phyloP scores from a whole-genome alignment of 2,329 filamentous ascomycete genomes.

The Trichoderma semiorbis region DNA sequence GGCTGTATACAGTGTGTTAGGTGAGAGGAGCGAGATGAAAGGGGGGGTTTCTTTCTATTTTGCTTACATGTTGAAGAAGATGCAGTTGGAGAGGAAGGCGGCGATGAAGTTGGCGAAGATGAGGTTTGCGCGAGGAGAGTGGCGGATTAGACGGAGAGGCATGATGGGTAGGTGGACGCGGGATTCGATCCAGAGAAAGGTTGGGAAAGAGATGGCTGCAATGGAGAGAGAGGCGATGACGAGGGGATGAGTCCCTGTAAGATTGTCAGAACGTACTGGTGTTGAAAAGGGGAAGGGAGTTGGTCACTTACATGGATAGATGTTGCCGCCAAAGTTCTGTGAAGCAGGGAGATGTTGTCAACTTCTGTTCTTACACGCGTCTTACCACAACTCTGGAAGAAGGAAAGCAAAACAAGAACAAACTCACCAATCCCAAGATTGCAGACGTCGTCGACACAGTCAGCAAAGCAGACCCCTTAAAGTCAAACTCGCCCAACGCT shows the following conservation, averaged over 20 bases:
- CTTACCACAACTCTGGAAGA: not conserved
- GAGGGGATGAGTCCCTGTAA: slow-evolving; percentile 54
- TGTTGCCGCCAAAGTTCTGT: slow-evolving; percentile 60
- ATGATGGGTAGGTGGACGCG: slow-evolving; percentile 54
- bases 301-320: slow-evolving; percentile 50
- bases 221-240: slow-evolving; percentile 50
- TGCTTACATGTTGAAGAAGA: slow-evolving; percentile 56
- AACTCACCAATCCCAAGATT: slow-evolving; percentile 54
- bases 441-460: slow-evolving; percentile 53
- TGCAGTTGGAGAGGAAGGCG: slow-evolving; percentile 51
- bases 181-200: slow-evolving; percentile 52
- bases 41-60: not conserved
- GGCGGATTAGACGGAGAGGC: slow-evolving; percentile 52
- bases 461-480: slow-evolving; percentile 51
- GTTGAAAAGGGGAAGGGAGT: not conserved
- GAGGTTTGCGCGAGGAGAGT: slow-evolving; percentile 53
- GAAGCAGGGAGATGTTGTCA: not conserved
- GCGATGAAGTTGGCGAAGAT: slow-evolving; percentile 54
- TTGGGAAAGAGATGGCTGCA: slow-evolving; percentile 46
- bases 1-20: slow-evolving; percentile 41
- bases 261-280: not conserved
- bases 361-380: not conserved
- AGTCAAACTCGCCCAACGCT: slow-evolving; percentile 56
- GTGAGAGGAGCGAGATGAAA: not conserved
- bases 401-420: no score